A percentile compares a stretch with the other conserved stretches of the same genome.
Evolutionary conservation across 805 yeast species (phyloP).

Genomic region (Spathaspora sp.): DNA sequence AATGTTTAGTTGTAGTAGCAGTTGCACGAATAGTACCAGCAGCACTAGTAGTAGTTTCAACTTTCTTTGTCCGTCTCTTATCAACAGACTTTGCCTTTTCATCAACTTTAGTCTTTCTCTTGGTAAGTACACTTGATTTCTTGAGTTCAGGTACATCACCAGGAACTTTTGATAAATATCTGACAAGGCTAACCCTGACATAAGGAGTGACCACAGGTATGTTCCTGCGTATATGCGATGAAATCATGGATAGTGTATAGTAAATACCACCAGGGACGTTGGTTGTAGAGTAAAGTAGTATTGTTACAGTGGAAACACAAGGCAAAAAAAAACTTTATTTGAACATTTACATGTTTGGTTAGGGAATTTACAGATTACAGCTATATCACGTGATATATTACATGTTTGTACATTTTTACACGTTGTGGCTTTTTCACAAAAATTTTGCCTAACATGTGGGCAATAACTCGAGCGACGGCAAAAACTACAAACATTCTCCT

Average conservation of each 20-base stretch:
- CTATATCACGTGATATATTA: background rate
- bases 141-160: background rate
- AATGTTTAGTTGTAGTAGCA: background rate
- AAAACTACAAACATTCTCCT: background rate
- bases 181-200: background rate
- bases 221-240: background rate
- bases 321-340: background rate
- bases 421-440: background rate
- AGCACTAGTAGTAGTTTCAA: background rate
- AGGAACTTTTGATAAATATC: background rate
- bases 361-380: background rate
- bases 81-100: background rate
- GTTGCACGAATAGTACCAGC: background rate
- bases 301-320: background rate
- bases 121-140: background rate
- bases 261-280: background rate
- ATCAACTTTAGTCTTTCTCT: background rate
- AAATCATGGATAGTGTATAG: background rate
- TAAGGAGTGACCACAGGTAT: background rate
- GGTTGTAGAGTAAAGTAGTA: background rate
- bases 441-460: background rate
- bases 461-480: background rate
- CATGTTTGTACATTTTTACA: background rate
- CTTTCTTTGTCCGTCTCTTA: background rate
- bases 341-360: background rate